A percentile compares a stretch with the other conserved stretches of the same genome.
Conservation (phyloP, 2,329 filamentous ascomycete species). For the Laburnicola sp. region DNA sequence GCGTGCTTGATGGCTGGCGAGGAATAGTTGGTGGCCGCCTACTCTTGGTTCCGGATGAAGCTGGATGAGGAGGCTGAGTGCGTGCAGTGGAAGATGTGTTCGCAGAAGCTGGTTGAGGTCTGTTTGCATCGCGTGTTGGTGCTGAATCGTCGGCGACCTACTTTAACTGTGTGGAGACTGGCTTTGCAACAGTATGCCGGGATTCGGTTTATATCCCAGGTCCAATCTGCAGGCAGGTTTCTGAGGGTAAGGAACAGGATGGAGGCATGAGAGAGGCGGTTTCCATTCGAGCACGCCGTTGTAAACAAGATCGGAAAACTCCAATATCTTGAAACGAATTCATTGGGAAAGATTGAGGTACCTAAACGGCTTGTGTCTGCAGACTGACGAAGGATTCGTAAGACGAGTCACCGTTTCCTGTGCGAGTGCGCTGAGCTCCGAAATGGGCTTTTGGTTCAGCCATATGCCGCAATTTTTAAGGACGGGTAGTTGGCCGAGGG, state of each 20-base stretch:
- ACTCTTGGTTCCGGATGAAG: not conserved
- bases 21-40: slow-evolving; percentile 3
- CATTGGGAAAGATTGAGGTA: slow-evolving; percentile 8
- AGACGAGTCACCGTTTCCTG: slow-evolving; percentile 2
- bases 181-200: not conserved
- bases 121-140: not conserved
- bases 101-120: not conserved
- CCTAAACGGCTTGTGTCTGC: not conserved
- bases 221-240: no score
- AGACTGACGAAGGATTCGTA: not conserved
- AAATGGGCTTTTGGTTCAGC: slow-evolving; percentile 3
- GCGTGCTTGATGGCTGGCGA: slow-evolving; percentile 9
- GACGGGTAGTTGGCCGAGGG: slow-evolving; percentile 6
- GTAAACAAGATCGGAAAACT: slow-evolving; percentile 7
- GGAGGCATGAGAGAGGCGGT: not conserved
- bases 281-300: slow-evolving; percentile 9
- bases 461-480: slow-evolving; percentile 11
- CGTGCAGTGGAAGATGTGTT: slow-evolving; percentile 2
- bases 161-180: not conserved
- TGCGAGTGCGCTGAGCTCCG: not conserved
- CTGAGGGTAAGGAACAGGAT: not conserved
- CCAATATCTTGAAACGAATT: slow-evolving; percentile 5
- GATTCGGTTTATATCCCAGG: no score
- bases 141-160: no score
- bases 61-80: not conserved